phyloP scores from a whole-genome alignment of 2,329 filamentous ascomycete genomes.

The Penicillium vulpinum region DNA sequence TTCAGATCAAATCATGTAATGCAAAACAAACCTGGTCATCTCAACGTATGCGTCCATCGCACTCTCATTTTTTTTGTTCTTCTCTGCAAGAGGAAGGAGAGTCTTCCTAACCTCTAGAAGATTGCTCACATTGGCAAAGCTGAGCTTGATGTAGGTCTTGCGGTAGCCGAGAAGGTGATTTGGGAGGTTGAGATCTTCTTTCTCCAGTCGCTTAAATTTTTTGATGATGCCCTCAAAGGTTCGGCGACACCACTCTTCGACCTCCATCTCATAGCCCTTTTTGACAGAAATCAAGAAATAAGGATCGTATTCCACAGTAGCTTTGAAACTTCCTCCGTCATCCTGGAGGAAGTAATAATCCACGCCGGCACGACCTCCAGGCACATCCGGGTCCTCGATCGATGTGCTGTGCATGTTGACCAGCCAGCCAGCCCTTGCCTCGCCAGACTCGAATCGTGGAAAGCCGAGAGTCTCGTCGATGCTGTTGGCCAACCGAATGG shows the following conservation, averaged over 20 bases:
- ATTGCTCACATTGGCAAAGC: constrained; percentile 84
- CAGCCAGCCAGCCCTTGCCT: constrained; percentile 86
- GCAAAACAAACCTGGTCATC: constrained; percentile 68
- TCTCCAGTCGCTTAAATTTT: constrained; percentile 72
- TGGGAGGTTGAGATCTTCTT: constrained; percentile 91
- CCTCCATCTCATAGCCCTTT: constrained; percentile 83
- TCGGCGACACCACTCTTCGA: constrained; percentile 89
- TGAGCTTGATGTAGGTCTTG: constrained; percentile 81
- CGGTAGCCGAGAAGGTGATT: constrained; percentile 93
- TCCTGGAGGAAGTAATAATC: constrained; percentile 98
- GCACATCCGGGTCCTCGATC: constrained; percentile 78
- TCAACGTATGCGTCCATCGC: constrained; percentile 98
- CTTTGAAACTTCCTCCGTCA: constrained; percentile 88
- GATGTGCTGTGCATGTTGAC: constrained; percentile 91
- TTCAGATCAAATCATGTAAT: neutral
- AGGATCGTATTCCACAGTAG: constrained; percentile 92
- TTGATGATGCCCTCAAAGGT: constrained; percentile 81
- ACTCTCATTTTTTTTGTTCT: constrained; percentile 93
- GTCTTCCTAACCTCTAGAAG: constrained; percentile 80
- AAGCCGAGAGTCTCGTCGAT: constrained; percentile 98
- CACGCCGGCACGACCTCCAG: constrained; percentile 81
- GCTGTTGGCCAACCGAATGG: constrained; percentile 74
- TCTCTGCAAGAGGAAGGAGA: constrained; percentile 88
- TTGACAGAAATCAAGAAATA: constrained; percentile 94
- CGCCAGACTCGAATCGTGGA: constrained; percentile 81